Base-by-base conservation (phyloP, 805 yeast species). In the Ogataea corticis region DNA sequence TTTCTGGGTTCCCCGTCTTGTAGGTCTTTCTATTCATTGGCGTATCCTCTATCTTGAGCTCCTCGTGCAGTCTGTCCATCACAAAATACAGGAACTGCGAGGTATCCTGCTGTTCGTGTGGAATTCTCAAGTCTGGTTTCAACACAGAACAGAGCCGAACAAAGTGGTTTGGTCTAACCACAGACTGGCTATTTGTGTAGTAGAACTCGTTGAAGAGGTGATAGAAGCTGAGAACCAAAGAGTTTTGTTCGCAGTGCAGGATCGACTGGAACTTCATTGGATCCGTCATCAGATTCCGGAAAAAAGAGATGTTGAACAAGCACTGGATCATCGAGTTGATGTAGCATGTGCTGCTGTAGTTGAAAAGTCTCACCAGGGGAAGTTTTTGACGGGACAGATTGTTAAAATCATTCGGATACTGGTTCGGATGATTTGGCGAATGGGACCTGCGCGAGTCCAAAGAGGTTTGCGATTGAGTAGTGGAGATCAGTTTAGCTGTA, bases 71-170 rank as follows among this genome's bases (percentile, higher is more conserved):
- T 50, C 80, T 72, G 57, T 83, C 91, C 51, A 86, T 65, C 10
- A 85, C 52, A 48, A 85, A 79, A 60, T 85, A 71, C 35, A 87
- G 63, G 56, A 85, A 85, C 55, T 87, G 94, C 44, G 86, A 89
- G 1, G 91, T 83, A 61, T 87, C 95, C 58, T 87, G 94, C 56
- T 87, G 95, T 55, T 84, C 88, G 52, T 75, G 64, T 0, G 92
- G 92, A 11, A 86, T 83, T 51, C 71, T 68, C 44, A 85, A 73
- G 55, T 83, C 87, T 0, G 90, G 90, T 51, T 84, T 79, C 17
- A 84, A 57, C 1, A 70, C 62, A 37, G 81, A 72, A 33, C 85
- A 69, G 2, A 61, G 42, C 14, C 56, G 51, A 18, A 66, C 51
- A 55, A 86, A 85, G 34, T 79, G 77, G 7, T 78, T 73, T 3